phyloP scores from a whole-genome alignment of 176 grass and related monocot species.

The Puccinellia tenuiflora region DNA sequence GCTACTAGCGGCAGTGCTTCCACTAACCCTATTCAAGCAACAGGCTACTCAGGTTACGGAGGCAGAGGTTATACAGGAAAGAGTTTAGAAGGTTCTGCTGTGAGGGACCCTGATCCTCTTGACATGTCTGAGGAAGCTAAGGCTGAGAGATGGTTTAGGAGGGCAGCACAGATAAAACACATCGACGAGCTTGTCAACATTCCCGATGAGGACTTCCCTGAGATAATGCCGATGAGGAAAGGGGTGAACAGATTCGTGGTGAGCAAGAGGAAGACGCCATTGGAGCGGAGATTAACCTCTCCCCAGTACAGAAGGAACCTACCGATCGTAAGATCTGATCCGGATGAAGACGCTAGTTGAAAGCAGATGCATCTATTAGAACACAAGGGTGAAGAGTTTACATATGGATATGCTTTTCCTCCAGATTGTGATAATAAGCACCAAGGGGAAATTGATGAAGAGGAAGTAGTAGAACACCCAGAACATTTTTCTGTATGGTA shows the following conservation, averaged over 20 bases:
- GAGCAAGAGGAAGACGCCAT: slow-evolving; percentile 90
- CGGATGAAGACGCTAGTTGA: slow-evolving; percentile 48
- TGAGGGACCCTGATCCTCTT: slow-evolving; percentile 74
- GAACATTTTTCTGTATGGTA: slow-evolving; percentile 1
- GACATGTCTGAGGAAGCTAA: slow-evolving; percentile 99
- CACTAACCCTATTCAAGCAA: slow-evolving; percentile 22
- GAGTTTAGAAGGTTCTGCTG: slow-evolving; percentile 81
- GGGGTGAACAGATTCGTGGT: slow-evolving; percentile 95
- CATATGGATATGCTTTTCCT: neutral
- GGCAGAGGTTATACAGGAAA: slow-evolving; percentile 44
- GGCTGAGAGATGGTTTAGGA: slow-evolving; percentile 92
- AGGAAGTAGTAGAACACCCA: neutral
- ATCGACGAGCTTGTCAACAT: slow-evolving; percentile 91
- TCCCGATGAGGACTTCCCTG: slow-evolving; percentile 85
- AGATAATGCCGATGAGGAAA: slow-evolving; percentile 99
- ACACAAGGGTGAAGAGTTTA: neutral
- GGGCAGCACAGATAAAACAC: slow-evolving; percentile 89
- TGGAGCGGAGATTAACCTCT: slow-evolving; percentile 83
- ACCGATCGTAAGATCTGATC: slow-evolving; percentile 64
- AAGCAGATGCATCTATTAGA: neutral
- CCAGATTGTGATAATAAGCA: slow-evolving; percentile 17
- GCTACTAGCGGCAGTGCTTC: neutral
- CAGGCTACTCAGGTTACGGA: slow-evolving; percentile 1
- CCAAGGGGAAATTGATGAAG: neutral
- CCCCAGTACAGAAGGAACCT: slow-evolving; percentile 75